These are phyloP conservation scores for Austroboletus festivus DNA, from an alignment of 768 basidiomycete genomes.

Conservation along the genomic window DNA sequence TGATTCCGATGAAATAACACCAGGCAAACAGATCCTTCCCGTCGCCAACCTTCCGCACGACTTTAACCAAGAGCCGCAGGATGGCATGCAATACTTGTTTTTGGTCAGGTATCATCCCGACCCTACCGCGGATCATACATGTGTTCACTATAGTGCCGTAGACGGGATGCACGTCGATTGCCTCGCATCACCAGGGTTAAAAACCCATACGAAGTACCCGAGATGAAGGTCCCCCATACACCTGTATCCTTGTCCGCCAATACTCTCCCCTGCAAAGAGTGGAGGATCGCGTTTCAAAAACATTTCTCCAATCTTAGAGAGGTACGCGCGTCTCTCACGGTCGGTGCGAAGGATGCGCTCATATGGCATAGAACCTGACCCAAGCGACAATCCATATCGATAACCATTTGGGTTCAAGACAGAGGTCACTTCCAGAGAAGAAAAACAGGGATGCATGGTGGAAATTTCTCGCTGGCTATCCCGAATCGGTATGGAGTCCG, in stretches of 20 bases:
- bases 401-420: constrained; percentile 7
- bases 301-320: constrained; percentile 66
- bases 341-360: constrained; percentile 1
- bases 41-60: constrained; percentile 75
- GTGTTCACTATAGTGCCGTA: constrained; percentile 30
- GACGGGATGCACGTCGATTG: constrained; percentile 66
- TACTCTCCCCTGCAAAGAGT: constrained; percentile 61
- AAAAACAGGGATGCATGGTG: constrained; percentile 78
- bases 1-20: constrained; percentile 58
- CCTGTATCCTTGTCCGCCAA: constrained; percentile 24
- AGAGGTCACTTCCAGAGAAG: constrained; percentile 59
- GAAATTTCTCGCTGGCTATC: constrained; percentile 67
- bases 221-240: constrained; percentile 21
- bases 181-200: constrained; percentile 61
- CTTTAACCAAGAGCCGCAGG: constrained; percentile 60
- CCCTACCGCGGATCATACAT: background rate
- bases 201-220: constrained; percentile 62
- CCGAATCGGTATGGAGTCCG: constrained; percentile 66
- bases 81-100: constrained; percentile 81
- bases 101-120: constrained; percentile 59
- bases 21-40: constrained; percentile 72
- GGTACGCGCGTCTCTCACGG: constrained; percentile 26
- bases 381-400: constrained; percentile 51
- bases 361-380: constrained; percentile 52
- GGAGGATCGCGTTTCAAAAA: constrained; percentile 55